phyloP scores from a whole-genome alignment of 208 protist genomes.

The Acanthamoeba castellanii region DNA sequence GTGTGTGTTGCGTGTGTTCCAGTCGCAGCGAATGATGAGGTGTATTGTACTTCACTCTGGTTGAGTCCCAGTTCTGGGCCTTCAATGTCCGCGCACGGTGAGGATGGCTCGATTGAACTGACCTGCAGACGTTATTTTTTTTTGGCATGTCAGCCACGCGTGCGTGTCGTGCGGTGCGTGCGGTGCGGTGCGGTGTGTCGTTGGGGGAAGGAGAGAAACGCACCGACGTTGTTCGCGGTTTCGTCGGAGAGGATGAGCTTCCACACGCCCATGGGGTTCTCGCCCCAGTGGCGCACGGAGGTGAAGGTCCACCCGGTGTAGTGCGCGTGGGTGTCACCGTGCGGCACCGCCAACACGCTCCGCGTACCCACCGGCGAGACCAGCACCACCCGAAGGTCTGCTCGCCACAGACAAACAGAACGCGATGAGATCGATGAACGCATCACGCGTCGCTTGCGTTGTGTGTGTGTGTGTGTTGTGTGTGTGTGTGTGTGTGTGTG shows the following conservation, averaged over 20 bases:
- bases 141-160: not conserved
- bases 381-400: slow-evolving; percentile 40
- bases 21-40: no score
- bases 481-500: no score
- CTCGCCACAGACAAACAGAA: not conserved
- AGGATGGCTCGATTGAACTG: slow-evolving; percentile 39
- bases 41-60: no score
- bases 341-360: slow-evolving; percentile 42
- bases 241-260: slow-evolving; percentile 21
- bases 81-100: slow-evolving; percentile 1
- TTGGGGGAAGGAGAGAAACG: not conserved
- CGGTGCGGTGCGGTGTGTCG: no score
- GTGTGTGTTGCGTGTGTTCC: no score
- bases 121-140: not conserved
- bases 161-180: not conserved
- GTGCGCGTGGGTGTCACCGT: not conserved
- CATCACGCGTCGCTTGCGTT: not conserved
- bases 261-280: slow-evolving; percentile 45
- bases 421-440: no score
- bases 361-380: slow-evolving; percentile 1
- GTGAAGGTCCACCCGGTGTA: slow-evolving; percentile 48
- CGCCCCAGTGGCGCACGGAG: slow-evolving; percentile 40
- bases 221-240: not conserved
- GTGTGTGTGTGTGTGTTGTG: no score
- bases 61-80: not conserved